Evolutionary conservation across 2,329 filamentous ascomycete genomes (phyloP).

Genomic region (Verticillium zaregamsianum): DNA sequence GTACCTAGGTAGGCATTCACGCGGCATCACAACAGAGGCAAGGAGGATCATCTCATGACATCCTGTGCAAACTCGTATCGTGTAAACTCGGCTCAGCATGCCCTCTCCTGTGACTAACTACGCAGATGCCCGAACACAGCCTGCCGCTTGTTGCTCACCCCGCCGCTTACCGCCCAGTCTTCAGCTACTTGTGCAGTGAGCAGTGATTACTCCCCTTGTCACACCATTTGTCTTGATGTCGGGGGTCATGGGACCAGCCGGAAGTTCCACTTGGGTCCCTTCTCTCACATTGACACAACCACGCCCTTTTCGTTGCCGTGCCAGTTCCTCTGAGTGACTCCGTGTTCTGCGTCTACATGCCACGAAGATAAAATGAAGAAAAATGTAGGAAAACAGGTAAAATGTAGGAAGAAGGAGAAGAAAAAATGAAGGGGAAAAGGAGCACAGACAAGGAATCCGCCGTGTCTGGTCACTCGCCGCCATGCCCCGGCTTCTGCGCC

Average conservation of each 20-base stretch:
- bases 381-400: background rate
- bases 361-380: background rate
- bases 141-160: background rate
- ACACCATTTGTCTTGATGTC: background rate
- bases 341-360: background rate
- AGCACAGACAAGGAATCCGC: too few relatives aligned
- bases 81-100: too few relatives aligned
- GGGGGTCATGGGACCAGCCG: background rate
- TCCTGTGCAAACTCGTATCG: too few relatives aligned
- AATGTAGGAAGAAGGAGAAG: background rate
- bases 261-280: background rate
- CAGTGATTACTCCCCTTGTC: background rate
- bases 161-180: background rate
- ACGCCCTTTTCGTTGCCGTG: background rate
- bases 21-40: too few relatives aligned
- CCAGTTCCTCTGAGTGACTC: background rate
- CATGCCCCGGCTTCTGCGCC: conserved; percentile 4
- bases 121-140: too few relatives aligned
- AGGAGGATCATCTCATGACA: too few relatives aligned
- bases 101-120: too few relatives aligned
- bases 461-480: background rate
- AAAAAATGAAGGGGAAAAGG: too few relatives aligned
- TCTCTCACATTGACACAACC: background rate
- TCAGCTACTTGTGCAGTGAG: background rate
- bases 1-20: too few relatives aligned